These are phyloP conservation scores for Microascus cirrosus DNA, from an alignment of 2,329 filamentous ascomycete genomes.

Conservation along the genomic window DNA sequence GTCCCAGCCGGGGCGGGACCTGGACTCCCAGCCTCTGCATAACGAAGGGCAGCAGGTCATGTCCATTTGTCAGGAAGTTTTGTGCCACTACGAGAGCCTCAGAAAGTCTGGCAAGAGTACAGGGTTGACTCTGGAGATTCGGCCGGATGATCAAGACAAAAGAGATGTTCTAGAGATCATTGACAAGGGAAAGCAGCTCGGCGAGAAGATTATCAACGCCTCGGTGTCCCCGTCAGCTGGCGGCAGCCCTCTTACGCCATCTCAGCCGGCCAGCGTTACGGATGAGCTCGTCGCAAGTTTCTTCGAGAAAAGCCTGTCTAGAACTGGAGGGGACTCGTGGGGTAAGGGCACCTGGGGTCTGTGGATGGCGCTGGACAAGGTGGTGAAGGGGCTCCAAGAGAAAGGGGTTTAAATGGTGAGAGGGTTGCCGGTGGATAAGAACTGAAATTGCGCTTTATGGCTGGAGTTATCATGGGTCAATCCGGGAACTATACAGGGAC, in stretches of 20 bases:
- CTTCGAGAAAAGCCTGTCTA: constrained; percentile 7
- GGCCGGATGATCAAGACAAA: constrained; percentile 5
- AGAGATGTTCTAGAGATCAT: constrained; percentile 8
- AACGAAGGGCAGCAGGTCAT: neutral
- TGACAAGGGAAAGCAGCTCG: constrained; percentile 5
- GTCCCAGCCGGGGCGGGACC: neutral
- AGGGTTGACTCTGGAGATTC: neutral
- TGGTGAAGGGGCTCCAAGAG: neutral
- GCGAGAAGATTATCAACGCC: constrained; percentile 6
- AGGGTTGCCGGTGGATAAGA: constrained; percentile 5
- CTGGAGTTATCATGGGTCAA: neutral
- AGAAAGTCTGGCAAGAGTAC: constrained; percentile 2
- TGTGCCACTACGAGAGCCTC: constrained; percentile 5
- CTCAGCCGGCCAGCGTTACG: neutral
- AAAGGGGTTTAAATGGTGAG: constrained; percentile 1
- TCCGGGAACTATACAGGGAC: neutral
- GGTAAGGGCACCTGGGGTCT: constrained; percentile 7
- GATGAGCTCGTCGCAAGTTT: constrained; percentile 5
- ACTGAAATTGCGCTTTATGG: neutral
- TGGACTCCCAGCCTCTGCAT: neutral
- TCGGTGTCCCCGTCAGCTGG: constrained; percentile 1
- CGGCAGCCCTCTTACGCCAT: neutral
- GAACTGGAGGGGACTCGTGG: constrained; percentile 6
- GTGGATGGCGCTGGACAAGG: constrained; percentile 5
- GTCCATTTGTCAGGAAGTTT: neutral